A percentile compares a stretch with the other conserved stretches of the same genome.
Conservation (phyloP, 1,139 yeast genomes). For the Yamadazyma epiphylla region DNA sequence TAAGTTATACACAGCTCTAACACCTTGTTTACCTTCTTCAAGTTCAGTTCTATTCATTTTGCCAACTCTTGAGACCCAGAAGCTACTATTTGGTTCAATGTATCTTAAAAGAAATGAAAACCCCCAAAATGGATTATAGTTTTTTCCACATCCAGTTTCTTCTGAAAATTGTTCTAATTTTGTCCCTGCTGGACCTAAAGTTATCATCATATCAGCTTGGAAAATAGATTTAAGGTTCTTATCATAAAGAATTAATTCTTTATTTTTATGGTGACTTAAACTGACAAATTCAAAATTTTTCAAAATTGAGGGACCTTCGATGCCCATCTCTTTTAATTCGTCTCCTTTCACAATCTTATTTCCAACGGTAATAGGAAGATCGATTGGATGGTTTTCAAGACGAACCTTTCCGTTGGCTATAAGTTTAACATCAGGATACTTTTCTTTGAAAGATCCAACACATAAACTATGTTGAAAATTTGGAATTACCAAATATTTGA, state of each 20-base stretch:
- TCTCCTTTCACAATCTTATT: conserved; percentile 21
- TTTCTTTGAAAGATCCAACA: conserved; percentile 44
- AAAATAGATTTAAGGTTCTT: conserved; percentile 40
- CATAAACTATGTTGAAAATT: conserved; percentile 53
- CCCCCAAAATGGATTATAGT: conserved; percentile 35
- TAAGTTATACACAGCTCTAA: conserved; percentile 35
- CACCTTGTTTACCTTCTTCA: conserved; percentile 18
- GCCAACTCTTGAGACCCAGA: conserved; percentile 28
- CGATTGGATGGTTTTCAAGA: conserved; percentile 26
- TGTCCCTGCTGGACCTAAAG: conserved; percentile 26
- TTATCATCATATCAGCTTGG: conserved; percentile 55
- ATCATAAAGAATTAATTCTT: conserved; percentile 52
- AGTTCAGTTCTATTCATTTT: conserved; percentile 16
- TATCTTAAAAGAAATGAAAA: conserved; percentile 29
- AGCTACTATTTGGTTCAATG: conserved; percentile 31
- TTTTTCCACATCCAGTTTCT: conserved; percentile 35
- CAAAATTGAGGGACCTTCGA: conserved; percentile 21
- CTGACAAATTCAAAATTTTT: conserved; percentile 51
- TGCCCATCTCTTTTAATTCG: conserved; percentile 22
- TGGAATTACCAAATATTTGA: conserved; percentile 46
- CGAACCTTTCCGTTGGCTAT: conserved; percentile 42
- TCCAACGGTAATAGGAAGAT: conserved; percentile 24
- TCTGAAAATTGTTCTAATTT: conserved; percentile 31
- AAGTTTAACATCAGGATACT: conserved; percentile 43
- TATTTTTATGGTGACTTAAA: conserved; percentile 47